Base-by-base conservation (phyloP, 1,139 yeast genomes). In the Lodderomyces pseudojiufengensis region DNA sequence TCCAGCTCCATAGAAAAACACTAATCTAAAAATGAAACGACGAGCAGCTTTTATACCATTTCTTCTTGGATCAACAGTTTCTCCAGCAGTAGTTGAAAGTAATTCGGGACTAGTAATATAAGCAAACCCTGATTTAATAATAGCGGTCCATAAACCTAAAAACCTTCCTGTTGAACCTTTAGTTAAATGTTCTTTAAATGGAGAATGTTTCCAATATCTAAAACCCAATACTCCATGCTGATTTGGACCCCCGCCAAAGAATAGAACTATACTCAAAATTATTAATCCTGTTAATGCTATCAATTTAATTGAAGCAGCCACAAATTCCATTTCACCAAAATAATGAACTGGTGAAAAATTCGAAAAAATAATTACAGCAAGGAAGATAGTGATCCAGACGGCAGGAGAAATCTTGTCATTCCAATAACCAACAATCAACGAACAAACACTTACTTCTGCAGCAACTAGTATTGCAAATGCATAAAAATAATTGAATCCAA, bases 311-410 rank as follows among this genome's bases (percentile, higher is more conserved):
- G 78, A 59, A 0, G 88, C 85, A 43, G 81, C 65, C 75, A 78
- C 76, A 51, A 77, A 80, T 52, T 80, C 86, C 7, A 80, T 63
- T 49, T 80, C 86, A 25, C 86, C 86, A 48, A 76, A 80, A 32
- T 65, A 68, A 40, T 59, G 62, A 20, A 80, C 78, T 6, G 75
- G 63, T 32, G 59, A 51, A 51, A 70, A 52, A 44, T 74, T 73
- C 16, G 73, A 50, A 3, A 47, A 44, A n/a, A 70, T 58, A 36
- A 64, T 54, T 3, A 63, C 31, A 11, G 51, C 69, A 39, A 71
- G 56, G 38, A 74, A 61, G n/a, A 74, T 71, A 55, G 76, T 58
- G 36, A 74, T 72, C 79, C 79, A 75, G 15, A 70, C 77, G 22
- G 77, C 80, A 5, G 73, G 65, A 35, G 67, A 63, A 20, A 75